A percentile compares a stretch with the other conserved stretches of the same genome.
Evolutionary conservation across 169 alveolate genomes (phyloP).

Genomic region (Blepharisma undulans): DNA sequence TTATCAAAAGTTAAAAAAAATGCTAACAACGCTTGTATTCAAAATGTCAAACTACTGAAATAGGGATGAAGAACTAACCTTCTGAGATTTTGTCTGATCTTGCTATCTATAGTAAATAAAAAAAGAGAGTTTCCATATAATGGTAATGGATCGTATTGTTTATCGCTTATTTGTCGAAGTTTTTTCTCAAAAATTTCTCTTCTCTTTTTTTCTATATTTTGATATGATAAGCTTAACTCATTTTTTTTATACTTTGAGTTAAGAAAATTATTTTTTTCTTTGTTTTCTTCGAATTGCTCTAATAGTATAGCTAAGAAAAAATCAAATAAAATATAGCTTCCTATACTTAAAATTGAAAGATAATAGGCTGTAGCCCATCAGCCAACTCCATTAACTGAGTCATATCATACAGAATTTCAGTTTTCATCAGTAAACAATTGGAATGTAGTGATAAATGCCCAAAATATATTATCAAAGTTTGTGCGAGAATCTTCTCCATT

Average conservation of each 20-base stretch:
- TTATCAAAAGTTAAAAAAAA: slow-evolving; percentile 47
- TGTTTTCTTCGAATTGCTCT: slow-evolving; percentile 39
- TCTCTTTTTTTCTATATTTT: background rate
- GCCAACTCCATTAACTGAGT: slow-evolving; percentile 34
- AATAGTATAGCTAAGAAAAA: slow-evolving; percentile 72
- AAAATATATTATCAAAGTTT: slow-evolving; percentile 45
- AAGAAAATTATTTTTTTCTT: background rate
- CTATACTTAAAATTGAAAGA: slow-evolving; percentile 52
- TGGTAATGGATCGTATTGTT: background rate
- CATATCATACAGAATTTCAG: slow-evolving; percentile 50
- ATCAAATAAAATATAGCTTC: slow-evolving; percentile 62
- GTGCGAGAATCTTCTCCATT: slow-evolving; percentile 49
- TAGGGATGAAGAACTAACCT: slow-evolving; percentile 38
- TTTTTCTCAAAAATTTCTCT: background rate
- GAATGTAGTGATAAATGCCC: slow-evolving; percentile 55
- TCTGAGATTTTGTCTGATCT: slow-evolving; percentile 21
- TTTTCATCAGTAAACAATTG: slow-evolving; percentile 61
- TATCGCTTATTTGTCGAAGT: background rate
- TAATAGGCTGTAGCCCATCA: slow-evolving; percentile 49
- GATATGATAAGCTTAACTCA: background rate
- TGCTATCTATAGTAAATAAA: slow-evolving; percentile 32
- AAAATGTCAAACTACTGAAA: slow-evolving; percentile 52
- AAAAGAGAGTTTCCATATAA: slow-evolving; percentile 46
- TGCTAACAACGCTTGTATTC: slow-evolving; percentile 51
- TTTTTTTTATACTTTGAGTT: background rate